Conservation (phyloP, 805 yeast species). For the Saturnispora ahearnii region DNA sequence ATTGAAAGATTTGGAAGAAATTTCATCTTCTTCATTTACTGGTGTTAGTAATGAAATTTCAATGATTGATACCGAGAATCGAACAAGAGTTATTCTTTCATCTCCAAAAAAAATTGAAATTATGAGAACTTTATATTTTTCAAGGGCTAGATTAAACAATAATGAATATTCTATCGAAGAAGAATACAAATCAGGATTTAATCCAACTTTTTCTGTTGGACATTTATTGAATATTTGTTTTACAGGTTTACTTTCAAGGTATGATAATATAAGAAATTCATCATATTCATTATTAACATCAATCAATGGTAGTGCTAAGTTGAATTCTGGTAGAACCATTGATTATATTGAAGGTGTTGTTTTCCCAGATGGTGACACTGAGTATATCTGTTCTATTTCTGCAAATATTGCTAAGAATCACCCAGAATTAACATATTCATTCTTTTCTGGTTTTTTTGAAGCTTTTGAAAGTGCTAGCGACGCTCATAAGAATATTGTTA, state of each 20-base stretch:
- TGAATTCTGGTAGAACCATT: slow-evolving; percentile 50
- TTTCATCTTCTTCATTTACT: slow-evolving; percentile 33
- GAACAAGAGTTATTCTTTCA: slow-evolving; percentile 32
- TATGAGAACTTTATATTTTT: slow-evolving; percentile 59
- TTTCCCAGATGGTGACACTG: slow-evolving; percentile 59
- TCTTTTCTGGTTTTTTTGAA: slow-evolving; percentile 40
- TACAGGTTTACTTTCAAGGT: slow-evolving; percentile 55
- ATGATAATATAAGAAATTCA: slow-evolving; percentile 50
- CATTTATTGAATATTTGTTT: slow-evolving; percentile 55
- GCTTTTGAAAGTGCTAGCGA: slow-evolving; percentile 37
- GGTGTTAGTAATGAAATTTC: slow-evolving; percentile 45
- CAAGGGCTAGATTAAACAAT: slow-evolving; percentile 40
- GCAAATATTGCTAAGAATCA: slow-evolving; percentile 44
- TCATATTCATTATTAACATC: slow-evolving; percentile 58
- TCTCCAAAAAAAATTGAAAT: slow-evolving; percentile 52
- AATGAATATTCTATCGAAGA: slow-evolving; percentile 19
- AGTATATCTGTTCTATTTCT: slow-evolving; percentile 51
- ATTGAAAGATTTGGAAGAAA: slow-evolving; percentile 33
- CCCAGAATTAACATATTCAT: slow-evolving; percentile 54
- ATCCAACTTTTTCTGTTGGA: slow-evolving; percentile 33
- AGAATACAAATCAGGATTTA: slow-evolving; percentile 31
- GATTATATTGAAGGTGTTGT: slow-evolving; percentile 50
- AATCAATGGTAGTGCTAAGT: slow-evolving; percentile 47
- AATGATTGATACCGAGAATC: slow-evolving; percentile 29
- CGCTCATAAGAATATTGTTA: slow-evolving; percentile 31